Evolutionary conservation across 108 stramenopile species (phyloP).

Genomic region (Fragilariopsis cylindrus): DNA sequence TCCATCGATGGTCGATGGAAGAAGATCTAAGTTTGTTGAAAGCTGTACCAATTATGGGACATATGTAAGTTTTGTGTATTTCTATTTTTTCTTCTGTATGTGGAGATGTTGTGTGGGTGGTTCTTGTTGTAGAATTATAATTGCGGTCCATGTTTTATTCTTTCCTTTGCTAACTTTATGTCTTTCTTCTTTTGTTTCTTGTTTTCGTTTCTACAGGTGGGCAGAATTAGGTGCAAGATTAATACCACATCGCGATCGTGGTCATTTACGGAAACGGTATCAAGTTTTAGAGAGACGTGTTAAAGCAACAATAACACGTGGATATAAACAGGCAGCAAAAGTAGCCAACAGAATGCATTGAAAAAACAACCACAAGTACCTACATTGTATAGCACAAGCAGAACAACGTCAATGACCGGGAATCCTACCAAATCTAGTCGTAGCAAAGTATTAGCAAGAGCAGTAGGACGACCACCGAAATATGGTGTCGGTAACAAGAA

Average conservation of each 20-base stretch:
- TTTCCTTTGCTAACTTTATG: background rate
- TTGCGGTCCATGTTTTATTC: background rate
- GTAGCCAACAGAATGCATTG: slow-evolving; percentile 8
- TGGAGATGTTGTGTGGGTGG: background rate
- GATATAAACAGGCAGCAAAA: slow-evolving; percentile 11
- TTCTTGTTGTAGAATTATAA: too few species aligned
- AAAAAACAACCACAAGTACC: slow-evolving; percentile 1
- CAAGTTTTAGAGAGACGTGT: slow-evolving; percentile 83
- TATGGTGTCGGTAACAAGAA: background rate
- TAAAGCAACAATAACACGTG: slow-evolving; percentile 39
- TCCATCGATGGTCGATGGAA: slow-evolving; percentile 86
- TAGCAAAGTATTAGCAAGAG: background rate
- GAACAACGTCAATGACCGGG: background rate
- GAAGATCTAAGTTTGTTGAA: slow-evolving; percentile 80
- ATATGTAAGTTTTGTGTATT: slow-evolving; percentile 33
- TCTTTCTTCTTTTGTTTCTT: background rate
- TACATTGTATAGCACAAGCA: background rate
- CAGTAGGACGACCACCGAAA: background rate
- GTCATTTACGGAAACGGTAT: slow-evolving; percentile 83
- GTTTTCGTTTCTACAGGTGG: slow-evolving; percentile 37
- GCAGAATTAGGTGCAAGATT: slow-evolving; percentile 72
- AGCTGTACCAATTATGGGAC: slow-evolving; percentile 79
- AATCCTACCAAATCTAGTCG: background rate
- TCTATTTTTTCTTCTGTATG: background rate
- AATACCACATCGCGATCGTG: slow-evolving; percentile 84